Percentiles rank a stretch among this genome's conserved stretches.
phyloP scores from a whole-genome alignment of 345 rosid species.

The Arabis alpina region DNA sequence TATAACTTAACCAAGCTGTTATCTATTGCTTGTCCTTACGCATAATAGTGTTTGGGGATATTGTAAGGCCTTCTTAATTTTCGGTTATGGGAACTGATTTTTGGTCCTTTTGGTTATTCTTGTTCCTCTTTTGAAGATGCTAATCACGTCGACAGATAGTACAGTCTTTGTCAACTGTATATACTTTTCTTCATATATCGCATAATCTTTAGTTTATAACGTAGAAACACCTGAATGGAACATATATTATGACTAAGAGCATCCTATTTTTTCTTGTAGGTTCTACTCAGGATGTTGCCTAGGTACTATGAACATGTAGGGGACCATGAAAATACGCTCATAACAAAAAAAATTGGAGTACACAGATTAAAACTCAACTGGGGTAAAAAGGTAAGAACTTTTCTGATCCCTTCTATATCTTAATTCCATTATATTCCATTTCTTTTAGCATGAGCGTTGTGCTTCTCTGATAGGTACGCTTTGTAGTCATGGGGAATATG shows the following conservation, averaged over 20 bases:
- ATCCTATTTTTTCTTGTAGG: constrained; percentile 49
- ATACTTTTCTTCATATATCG: constrained; percentile 9
- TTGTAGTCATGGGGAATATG: constrained; percentile 99
- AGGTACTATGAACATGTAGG: constrained; percentile 75
- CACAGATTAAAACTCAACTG: constrained; percentile 79
- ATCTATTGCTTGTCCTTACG: not conserved
- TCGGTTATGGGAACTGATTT: constrained; percentile 15
- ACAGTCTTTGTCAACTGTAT: constrained; percentile 7
- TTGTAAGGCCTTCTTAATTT: not conserved
- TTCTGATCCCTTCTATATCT: constrained; percentile 11
- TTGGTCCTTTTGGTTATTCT: constrained; percentile 14
- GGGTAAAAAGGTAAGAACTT: constrained; percentile 72
- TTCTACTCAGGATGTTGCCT: constrained; percentile 84
- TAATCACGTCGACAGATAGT: constrained; percentile 19
- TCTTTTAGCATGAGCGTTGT: constrained; percentile 32
- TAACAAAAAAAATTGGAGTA: constrained; percentile 89
- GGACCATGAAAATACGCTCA: constrained; percentile 83
- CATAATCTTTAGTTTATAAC: not conserved
- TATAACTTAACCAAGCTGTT: constrained; percentile 19
- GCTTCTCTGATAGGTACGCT: constrained; percentile 72
- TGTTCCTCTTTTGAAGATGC: constrained; percentile 16
- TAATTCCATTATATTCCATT: constrained; percentile 11
- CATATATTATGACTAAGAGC: constrained; percentile 14
- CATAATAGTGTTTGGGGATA: constrained; percentile 13
- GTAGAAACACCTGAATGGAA: constrained; percentile 7